phyloP scores from a whole-genome alignment of 768 basidiomycete species.

The Termitomyces sp. region DNA sequence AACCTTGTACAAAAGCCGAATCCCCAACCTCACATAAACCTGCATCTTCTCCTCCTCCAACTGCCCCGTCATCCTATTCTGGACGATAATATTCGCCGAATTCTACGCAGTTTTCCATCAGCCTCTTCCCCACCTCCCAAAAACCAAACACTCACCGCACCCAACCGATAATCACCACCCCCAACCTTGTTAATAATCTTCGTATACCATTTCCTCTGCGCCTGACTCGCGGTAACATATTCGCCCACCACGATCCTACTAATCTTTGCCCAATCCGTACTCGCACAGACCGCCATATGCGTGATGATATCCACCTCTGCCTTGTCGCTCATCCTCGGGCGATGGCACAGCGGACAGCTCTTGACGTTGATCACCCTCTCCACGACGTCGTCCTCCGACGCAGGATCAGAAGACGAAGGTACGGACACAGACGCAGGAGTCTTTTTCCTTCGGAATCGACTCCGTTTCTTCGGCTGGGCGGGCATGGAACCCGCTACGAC shows the following conservation, averaged over 20 bases:
- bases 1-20: constrained; percentile 86
- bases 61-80: constrained; percentile 88
- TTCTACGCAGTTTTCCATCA: constrained; percentile 50
- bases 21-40: constrained; percentile 87
- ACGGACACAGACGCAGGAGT: constrained; percentile 13
- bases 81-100: constrained; percentile 97
- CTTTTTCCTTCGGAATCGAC: constrained; percentile 8
- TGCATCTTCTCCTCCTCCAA: constrained; percentile 99
- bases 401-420: neutral
- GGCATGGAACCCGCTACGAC: neutral
- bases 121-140: neutral
- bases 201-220: constrained; percentile 97
- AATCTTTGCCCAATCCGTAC: constrained; percentile 87
- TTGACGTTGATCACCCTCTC: constrained; percentile 95
- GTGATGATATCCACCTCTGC: constrained; percentile 95
- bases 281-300: constrained; percentile 95
- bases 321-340: constrained; percentile 79
- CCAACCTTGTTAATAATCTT: constrained; percentile 85
- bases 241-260: constrained; percentile 90
- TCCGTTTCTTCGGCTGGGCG: constrained; percentile 12
- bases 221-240: constrained; percentile 91
- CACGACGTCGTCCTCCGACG: constrained; percentile 31
- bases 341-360: constrained; percentile 91
- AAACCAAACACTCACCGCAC: constrained; percentile 60
- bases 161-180: constrained; percentile 83